Evolutionary conservation across 2,329 filamentous ascomycete genomes (phyloP), one percentile per base, ranked within the genome.

Genomic region (Xylariomycetidae sp.): DNA sequence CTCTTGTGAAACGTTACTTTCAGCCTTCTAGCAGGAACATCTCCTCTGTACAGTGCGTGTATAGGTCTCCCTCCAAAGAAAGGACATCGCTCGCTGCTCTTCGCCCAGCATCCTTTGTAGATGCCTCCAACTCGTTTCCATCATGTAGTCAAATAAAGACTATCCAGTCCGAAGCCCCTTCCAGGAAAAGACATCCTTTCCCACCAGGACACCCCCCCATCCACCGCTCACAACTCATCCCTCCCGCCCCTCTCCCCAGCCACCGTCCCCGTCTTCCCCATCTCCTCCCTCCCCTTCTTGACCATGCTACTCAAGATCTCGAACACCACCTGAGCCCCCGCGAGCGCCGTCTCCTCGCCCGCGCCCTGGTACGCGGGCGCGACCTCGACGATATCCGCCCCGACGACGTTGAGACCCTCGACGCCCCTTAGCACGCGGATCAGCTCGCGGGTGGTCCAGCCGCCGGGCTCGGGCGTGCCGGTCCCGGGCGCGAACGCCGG

Each of bases 301-400:
- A 83, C 80, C 62, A 84, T 80, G 40, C 72, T 85, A 25, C 82
- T 94, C 56, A 94, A 59, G n/a, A 94, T 73, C 66, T 94, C 88
- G 57, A 82, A 94, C 1, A 78, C 85, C 25, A 94, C 75, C 69
- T 94, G 88, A 25, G 87, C 87, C 3, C 79, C 88, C 12, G 86
- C 87, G 44, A 94, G 62, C 10, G 86, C 85, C 25, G 88, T 95
- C 52, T 81, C 82, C 65, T 94, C 88, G 2, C 80, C 85, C 6
- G 66, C 66, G 9, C 82, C 82, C 66, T 95, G 87, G 55, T 94
- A 95, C 10, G 84, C 84, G 0, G 88, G 88, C 27, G 82, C 79
- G 7, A 94, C 86, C 68, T 95, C 89, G 5, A 96, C 89, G 30
- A 95, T 77, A 61, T 95, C 89, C 1, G 88, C 89, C 2, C 88